phyloP scores from a whole-genome alignment of 2,329 filamentous ascomycete genomes.

The Aureobasidium sp. region DNA sequence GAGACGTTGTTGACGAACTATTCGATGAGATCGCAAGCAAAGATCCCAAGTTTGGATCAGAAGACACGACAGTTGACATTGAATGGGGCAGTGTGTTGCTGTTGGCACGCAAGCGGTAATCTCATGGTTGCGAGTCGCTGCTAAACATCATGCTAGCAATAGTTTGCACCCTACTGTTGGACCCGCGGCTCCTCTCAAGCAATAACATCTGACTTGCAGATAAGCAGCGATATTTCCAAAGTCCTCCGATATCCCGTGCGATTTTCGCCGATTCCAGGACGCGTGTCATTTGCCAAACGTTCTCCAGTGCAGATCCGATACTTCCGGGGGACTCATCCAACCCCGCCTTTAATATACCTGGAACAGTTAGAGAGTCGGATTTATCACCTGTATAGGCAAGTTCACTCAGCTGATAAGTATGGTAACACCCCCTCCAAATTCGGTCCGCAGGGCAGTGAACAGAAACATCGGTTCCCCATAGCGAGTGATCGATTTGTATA shows the following conservation, averaged over 20 bases:
- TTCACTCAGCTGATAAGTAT: too few species aligned
- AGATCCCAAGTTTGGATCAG: slow-evolving; percentile 46
- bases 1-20: slow-evolving; percentile 55
- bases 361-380: too few species aligned
- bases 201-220: background rate
- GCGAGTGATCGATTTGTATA: too few species aligned
- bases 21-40: slow-evolving; percentile 49
- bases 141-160: background rate
- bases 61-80: slow-evolving; percentile 42
- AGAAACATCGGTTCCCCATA: too few species aligned
- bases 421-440: too few species aligned
- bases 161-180: background rate
- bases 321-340: too few species aligned
- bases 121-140: background rate
- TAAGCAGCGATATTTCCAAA: background rate
- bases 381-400: too few species aligned
- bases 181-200: background rate
- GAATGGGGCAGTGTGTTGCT: slow-evolving; percentile 56
- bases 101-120: slow-evolving; percentile 32
- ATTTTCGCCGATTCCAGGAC: too few species aligned
- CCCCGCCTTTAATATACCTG: too few species aligned
- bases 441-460: too few species aligned
- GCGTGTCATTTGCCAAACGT: too few species aligned
- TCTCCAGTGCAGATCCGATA: too few species aligned
- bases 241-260: background rate